These are phyloP conservation scores for Coriolopsis trogii DNA, from an alignment of 1,284 basidiomycete genomes.

Conservation along the genomic window DNA sequence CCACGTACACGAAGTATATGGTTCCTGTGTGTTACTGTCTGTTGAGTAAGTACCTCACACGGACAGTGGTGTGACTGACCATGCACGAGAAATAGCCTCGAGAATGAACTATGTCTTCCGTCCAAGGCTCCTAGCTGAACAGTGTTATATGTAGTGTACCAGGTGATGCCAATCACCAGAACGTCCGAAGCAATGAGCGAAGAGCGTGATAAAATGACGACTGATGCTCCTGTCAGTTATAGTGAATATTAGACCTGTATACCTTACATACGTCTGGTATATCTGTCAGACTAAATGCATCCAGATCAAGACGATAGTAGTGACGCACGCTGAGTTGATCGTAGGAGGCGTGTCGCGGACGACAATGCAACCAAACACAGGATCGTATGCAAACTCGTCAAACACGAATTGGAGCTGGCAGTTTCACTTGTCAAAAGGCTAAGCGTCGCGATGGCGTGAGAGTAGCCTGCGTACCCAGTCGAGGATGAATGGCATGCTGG, in stretches of 20 bases:
- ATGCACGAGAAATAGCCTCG: background rate
- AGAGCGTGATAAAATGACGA: background rate
- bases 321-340: no score
- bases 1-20: conserved; percentile 8
- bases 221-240: background rate
- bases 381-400: background rate
- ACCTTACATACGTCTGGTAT: background rate
- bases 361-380: no score
- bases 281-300: no score
- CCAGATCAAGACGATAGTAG: no score
- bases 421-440: background rate
- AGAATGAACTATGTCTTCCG: background rate
- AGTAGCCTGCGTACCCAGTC: background rate
- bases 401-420: background rate
- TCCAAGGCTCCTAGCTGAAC: background rate
- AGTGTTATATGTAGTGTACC: background rate
- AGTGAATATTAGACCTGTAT: background rate
- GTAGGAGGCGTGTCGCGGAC: no score
- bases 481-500: background rate
- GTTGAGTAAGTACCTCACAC: background rate
- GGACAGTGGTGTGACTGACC: background rate
- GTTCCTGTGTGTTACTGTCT: background rate
- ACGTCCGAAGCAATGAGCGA: background rate
- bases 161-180: background rate
- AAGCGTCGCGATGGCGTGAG: no score